phyloP scores from a whole-genome alignment of 176 grass and related monocot genomes.

The Alloteropsis semialata region DNA sequence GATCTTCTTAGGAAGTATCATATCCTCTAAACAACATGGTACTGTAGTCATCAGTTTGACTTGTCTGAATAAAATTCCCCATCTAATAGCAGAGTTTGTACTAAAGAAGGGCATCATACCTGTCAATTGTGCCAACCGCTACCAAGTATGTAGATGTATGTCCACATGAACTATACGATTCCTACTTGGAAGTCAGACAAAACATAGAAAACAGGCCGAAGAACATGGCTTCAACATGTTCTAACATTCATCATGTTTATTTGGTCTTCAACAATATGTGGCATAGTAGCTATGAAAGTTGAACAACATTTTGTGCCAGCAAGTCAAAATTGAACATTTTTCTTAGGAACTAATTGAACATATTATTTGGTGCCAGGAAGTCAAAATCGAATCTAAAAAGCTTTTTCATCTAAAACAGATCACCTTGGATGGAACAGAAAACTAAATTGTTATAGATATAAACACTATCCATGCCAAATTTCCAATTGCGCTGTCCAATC shows the following conservation, averaged over 20 bases:
- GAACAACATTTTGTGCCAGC: neutral
- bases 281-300: neutral
- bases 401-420: neutral
- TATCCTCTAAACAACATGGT: too few species aligned
- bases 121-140: neutral
- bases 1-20: neutral
- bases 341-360: too few species aligned
- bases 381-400: neutral
- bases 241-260: neutral
- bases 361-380: neutral
- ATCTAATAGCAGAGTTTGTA: neutral
- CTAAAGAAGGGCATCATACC: neutral
- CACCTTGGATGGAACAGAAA: neutral
- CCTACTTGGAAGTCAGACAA: neutral
- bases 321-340: neutral
- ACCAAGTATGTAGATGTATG: neutral
- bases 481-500: neutral
- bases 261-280: neutral
- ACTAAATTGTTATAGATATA: neutral
- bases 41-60: neutral
- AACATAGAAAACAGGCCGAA: neutral
- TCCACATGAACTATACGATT: slow-evolving; percentile 14
- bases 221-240: neutral
- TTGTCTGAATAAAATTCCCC: neutral
- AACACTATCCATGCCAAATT: neutral